Conservation (phyloP, 345 rosid genomes). For the Hibiscus trionum region DNA sequence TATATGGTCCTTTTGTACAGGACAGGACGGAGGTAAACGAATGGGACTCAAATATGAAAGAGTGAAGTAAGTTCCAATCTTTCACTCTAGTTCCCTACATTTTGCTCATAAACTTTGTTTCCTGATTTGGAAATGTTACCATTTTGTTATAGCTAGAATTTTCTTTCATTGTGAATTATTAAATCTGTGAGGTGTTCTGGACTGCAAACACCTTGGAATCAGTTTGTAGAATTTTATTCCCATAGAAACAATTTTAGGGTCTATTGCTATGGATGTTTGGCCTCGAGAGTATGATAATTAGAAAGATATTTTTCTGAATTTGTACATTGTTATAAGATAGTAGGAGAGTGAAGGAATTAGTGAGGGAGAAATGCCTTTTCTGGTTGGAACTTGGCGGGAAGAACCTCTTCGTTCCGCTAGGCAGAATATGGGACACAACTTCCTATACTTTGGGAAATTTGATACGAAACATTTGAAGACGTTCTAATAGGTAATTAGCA, state of each 20-base stretch:
- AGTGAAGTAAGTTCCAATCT: conserved; percentile 50
- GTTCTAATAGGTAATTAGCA: too few species aligned
- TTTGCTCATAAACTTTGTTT: neutral
- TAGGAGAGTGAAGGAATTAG: neutral
- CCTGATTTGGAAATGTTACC: neutral
- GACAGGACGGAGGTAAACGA: conserved; percentile 87
- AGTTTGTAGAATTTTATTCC: neutral
- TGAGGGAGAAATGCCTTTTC: neutral
- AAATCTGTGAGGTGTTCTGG: neutral
- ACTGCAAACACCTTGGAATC: neutral
- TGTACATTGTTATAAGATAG: too few species aligned
- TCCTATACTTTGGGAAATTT: too few species aligned
- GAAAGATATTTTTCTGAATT: too few species aligned
- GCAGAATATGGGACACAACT: neutral
- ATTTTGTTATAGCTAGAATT: neutral
- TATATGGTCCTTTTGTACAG: conserved; percentile 26
- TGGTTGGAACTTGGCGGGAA: neutral
- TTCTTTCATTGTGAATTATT: neutral
- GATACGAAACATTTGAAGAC: too few species aligned
- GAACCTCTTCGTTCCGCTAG: neutral
- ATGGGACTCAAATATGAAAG: conserved; percentile 88
- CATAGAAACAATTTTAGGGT: too few species aligned
- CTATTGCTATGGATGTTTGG: neutral
- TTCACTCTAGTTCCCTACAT: neutral
- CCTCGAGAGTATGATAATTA: too few species aligned